These are phyloP conservation scores for grape (Vitis vinifera) DNA, from an alignment of 164 flowering plant species.

Conservation along the genomic window ASM3070453v1 NC_081821.1:10610501-10611000, in stretches of 20 bases:
- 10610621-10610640: slow-evolving; percentile 44
- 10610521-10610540: slow-evolving; percentile 36
- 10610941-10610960: slow-evolving; percentile 64
- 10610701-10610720: slow-evolving; percentile 52
- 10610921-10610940: slow-evolving; percentile 84
- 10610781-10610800: slow-evolving; percentile 52
- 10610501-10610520: slow-evolving; percentile 33
- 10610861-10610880: slow-evolving; percentile 60
- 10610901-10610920: slow-evolving; percentile 73
- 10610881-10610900: slow-evolving; percentile 85
- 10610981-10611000: slow-evolving; percentile 62
- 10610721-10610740: slow-evolving; percentile 24
- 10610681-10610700: slow-evolving; percentile 42
- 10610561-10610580: slow-evolving; percentile 22
- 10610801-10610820: slow-evolving; percentile 53
- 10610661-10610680: slow-evolving; percentile 66
- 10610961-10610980: slow-evolving; percentile 73
- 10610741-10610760: slow-evolving; percentile 49
- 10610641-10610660: slow-evolving; percentile 62
- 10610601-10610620: slow-evolving; percentile 28
- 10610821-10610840: slow-evolving; percentile 65
- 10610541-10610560: slow-evolving; percentile 43
- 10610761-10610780: slow-evolving; percentile 40
- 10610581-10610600: slow-evolving; percentile 29
- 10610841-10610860: slow-evolving; percentile 62